A percentile compares a stretch with the other conserved stretches of the same genome.
These are phyloP conservation scores for Crithidia fasciculata DNA, from an alignment of 208 protist species.

Conservation along the genomic window DNA sequence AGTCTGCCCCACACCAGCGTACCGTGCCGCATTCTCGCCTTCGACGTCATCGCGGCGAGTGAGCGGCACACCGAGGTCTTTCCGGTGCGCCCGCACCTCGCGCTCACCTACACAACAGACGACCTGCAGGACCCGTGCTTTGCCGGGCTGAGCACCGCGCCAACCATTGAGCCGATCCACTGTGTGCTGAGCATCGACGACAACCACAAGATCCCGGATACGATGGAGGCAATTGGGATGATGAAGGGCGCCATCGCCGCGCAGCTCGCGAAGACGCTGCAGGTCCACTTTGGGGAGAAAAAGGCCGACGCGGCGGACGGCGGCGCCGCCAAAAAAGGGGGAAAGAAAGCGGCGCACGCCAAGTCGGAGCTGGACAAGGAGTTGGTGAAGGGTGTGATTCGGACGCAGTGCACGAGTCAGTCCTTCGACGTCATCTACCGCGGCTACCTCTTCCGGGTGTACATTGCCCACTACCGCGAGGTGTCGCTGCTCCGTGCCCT, in stretches of 20 bases:
- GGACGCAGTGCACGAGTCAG: slow-evolving; percentile 61
- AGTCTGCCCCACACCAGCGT: slow-evolving; percentile 58
- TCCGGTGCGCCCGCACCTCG: slow-evolving; percentile 77
- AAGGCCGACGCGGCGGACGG: neutral
- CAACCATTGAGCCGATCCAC: slow-evolving; percentile 79
- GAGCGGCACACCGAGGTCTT: slow-evolving; percentile 80
- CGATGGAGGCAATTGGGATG: slow-evolving; percentile 77
- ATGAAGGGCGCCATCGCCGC: slow-evolving; percentile 90
- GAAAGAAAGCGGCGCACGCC: slow-evolving; percentile 11
- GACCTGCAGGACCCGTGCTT: slow-evolving; percentile 53
- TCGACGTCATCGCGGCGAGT: slow-evolving; percentile 76
- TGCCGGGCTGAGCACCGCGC: slow-evolving; percentile 57
- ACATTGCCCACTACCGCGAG: slow-evolving; percentile 88
- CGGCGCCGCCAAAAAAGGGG: slow-evolving; percentile 18
- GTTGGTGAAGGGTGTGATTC: slow-evolving; percentile 34
- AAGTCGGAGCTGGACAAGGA: neutral
- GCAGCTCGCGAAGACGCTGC: slow-evolving; percentile 79
- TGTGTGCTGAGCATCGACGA: slow-evolving; percentile 87
- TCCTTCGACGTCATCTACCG: slow-evolving; percentile 83
- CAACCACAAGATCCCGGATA: slow-evolving; percentile 84
- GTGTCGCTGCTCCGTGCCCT: slow-evolving; percentile 79
- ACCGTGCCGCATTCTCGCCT: slow-evolving; percentile 77
- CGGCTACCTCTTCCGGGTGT: slow-evolving; percentile 89
- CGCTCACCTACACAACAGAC: slow-evolving; percentile 75
- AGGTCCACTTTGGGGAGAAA: slow-evolving; percentile 43